phyloP scores from a whole-genome alignment of 225 moss, liverwort and hornwort species.

The Sphagnum contortum region DNA sequence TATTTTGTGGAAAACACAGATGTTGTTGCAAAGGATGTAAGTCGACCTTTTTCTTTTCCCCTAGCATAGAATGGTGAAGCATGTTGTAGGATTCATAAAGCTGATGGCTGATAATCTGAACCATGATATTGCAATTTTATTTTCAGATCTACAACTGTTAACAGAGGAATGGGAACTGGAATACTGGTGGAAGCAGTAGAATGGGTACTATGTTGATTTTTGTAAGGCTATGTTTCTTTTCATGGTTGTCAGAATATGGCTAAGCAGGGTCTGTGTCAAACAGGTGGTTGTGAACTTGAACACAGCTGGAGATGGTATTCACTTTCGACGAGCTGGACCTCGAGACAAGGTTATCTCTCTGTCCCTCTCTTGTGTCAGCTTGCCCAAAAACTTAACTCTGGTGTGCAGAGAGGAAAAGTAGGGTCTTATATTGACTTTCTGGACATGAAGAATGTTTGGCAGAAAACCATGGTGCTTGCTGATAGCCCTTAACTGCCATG shows the following conservation, averaged over 20 bases:
- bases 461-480: no score
- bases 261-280: not conserved
- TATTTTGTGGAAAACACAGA: conserved; percentile 56
- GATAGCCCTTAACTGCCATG: no score
- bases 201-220: not conserved
- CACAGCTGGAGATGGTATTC: conserved; percentile 34
- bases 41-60: not conserved
- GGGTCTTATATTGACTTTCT: no score
- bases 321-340: conserved; percentile 59
- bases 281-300: conserved; percentile 61
- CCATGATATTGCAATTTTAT: no score
- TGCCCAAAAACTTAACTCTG: no score
- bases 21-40: conserved; percentile 60
- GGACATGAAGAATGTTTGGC: no score
- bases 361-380: no score
- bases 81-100: no score
- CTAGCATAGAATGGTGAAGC: not conserved
- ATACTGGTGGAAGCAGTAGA: not conserved
- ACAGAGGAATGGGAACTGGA: not conserved
- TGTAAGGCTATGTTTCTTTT: not conserved
- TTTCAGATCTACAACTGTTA: not conserved
- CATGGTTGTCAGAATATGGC: not conserved
- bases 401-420: no score
- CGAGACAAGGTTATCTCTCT: conserved; percentile 31
- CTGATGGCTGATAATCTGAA: no score